A percentile compares a stretch with the other conserved stretches of the same genome.
Evolutionary conservation across 768 basidiomycete genomes (phyloP).

Genomic region (Suillus alpinus): DNA sequence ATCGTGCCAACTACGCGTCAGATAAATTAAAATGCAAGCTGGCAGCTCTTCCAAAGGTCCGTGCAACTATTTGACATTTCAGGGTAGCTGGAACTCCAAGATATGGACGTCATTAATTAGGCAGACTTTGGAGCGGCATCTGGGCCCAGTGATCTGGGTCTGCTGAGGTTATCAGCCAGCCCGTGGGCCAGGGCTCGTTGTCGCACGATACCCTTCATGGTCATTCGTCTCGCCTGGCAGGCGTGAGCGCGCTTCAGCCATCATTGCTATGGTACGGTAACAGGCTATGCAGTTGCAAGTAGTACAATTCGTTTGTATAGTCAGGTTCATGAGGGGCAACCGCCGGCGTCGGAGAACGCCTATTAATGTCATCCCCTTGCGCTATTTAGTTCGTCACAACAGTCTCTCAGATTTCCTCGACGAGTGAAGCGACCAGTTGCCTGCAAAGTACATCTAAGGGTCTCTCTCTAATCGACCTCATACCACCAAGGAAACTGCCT

Average conservation of each 20-base stretch:
- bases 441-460: not conserved
- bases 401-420: not conserved
- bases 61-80: not conserved
- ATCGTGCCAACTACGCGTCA: not conserved
- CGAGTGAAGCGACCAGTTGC: not conserved
- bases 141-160: not conserved
- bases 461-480: not conserved
- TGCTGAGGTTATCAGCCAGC: not conserved
- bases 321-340: not conserved
- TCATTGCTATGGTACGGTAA: not conserved
- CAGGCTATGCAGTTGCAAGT: not conserved
- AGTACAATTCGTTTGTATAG: not conserved
- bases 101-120: not conserved
- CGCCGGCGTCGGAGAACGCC: not conserved
- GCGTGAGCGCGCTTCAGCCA: not conserved
- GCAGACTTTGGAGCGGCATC: not conserved
- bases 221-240: not conserved
- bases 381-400: not conserved
- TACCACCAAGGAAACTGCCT: not conserved
- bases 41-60: not conserved
- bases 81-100: not conserved
- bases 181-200: not conserved
- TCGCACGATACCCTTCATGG: too few relatives aligned
- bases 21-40: not conserved
- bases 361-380: not conserved